Conservation (phyloP, 2,329 filamentous ascomycete genomes). For the Botrytis deweyae region DNA sequence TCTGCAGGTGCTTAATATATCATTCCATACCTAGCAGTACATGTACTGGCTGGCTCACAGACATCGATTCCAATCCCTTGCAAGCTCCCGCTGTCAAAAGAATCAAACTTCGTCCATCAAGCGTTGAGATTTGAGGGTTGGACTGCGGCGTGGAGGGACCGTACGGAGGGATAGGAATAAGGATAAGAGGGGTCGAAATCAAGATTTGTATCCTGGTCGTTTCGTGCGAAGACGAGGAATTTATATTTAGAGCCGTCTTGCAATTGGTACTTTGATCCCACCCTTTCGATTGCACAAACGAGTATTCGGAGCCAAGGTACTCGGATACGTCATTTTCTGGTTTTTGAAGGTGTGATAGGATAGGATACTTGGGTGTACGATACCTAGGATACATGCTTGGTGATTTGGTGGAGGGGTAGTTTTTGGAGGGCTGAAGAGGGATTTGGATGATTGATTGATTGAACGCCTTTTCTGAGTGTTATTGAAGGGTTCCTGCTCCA, state of each 20-base stretch:
- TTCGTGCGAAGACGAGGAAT: background rate
- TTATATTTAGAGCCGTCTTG: background rate
- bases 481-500: background rate
- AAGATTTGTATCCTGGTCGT: constrained; percentile 6
- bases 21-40: background rate
- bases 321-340: constrained; percentile 3
- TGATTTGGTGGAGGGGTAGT: background rate
- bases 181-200: background rate
- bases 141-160: background rate
- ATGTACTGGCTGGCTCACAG: background rate
- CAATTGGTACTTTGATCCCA: background rate
- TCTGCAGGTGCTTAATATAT: background rate
- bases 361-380: background rate
- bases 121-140: background rate
- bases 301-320: background rate
- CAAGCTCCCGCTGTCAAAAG: background rate
- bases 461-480: background rate
- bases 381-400: background rate
- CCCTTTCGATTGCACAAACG: background rate
- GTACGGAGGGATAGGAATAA: background rate
- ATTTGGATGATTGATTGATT: background rate
- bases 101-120: background rate
- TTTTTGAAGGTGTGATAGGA: background rate
- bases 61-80: background rate
- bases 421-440: background rate